Conservation (phyloP, 2,329 filamentous ascomycete species). For the Tricladium varicosporioides region DNA sequence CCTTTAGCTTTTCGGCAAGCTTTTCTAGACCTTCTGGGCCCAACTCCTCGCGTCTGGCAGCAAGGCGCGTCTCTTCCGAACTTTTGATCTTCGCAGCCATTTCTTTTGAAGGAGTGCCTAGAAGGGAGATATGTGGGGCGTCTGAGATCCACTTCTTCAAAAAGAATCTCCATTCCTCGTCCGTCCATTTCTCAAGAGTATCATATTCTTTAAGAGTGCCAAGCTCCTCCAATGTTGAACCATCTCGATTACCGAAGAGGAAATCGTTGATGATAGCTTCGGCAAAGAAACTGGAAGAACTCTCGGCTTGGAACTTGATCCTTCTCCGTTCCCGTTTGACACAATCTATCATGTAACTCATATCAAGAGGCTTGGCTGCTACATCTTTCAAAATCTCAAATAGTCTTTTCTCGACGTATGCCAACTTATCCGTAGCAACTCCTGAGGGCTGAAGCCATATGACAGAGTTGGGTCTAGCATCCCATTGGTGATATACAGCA, state of each 20-base stretch:
- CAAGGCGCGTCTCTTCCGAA: constrained; percentile 76
- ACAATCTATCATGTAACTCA: constrained; percentile 87
- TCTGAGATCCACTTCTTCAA: constrained; percentile 82
- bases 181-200: constrained; percentile 72
- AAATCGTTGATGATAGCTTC: constrained; percentile 89
- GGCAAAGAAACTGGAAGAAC: constrained; percentile 76
- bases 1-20: constrained; percentile 72
- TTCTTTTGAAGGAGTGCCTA: constrained; percentile 80
- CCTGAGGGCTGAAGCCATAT: constrained; percentile 85
- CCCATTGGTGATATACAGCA: constrained; percentile 75
- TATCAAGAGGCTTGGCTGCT: constrained; percentile 76
- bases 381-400: constrained; percentile 82
- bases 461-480: constrained; percentile 75
- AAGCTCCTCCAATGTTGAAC: constrained; percentile 67
- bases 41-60: constrained; percentile 73
- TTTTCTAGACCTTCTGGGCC: constrained; percentile 78
- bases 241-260: constrained; percentile 83
- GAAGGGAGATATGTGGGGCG: constrained; percentile 80
- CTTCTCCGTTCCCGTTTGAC: constrained; percentile 78
- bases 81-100: constrained; percentile 78
- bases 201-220: constrained; percentile 60
- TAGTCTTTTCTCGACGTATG: constrained; percentile 79
- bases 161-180: constrained; percentile 80
- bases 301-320: constrained; percentile 80
- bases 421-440: constrained; percentile 83